Conservation (phyloP, 106 monocot species). For the Agapanthus africanus region DNA sequence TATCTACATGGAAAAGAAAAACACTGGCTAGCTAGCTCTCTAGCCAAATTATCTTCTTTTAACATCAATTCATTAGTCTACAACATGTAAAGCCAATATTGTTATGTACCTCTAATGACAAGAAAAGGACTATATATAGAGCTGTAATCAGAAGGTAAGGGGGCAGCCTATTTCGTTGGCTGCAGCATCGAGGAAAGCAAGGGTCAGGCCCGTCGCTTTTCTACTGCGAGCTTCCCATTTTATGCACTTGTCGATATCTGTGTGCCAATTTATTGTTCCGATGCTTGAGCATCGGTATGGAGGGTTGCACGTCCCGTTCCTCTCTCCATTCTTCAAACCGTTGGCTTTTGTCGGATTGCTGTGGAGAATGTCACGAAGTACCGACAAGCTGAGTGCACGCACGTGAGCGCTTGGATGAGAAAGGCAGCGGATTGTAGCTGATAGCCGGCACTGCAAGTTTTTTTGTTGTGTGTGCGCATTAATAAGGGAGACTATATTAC, state of each 20-base stretch:
- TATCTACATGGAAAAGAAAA: constrained; percentile 12
- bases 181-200: constrained; percentile 59
- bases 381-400: constrained; percentile 73
- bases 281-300: constrained; percentile 33
- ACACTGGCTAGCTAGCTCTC: neutral
- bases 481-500: too few relatives aligned
- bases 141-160: constrained; percentile 23
- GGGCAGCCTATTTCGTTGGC: constrained; percentile 70
- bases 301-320: constrained; percentile 16
- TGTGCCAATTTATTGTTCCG: constrained; percentile 62
- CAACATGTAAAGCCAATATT: too few relatives aligned
- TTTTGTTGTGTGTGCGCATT: too few relatives aligned
- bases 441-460: constrained; percentile 68
- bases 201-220: constrained; percentile 61
- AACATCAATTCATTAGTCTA: neutral
- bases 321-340: constrained; percentile 20
- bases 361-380: constrained; percentile 76
- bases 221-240: constrained; percentile 80
- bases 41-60: constrained; percentile 4
- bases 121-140: too few relatives aligned
- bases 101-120: too few relatives aligned
- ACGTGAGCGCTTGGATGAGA: constrained; percentile 97
- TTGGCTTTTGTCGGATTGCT: constrained; percentile 25
- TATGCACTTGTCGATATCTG: constrained; percentile 69
- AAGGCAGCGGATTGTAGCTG: constrained; percentile 84